Percentiles rank a stretch among this genome's conserved stretches.
phyloP scores from a whole-genome alignment of 495 filamentous ascomycete genomes.

The Lasiosphaeriaceae sp. region DNA sequence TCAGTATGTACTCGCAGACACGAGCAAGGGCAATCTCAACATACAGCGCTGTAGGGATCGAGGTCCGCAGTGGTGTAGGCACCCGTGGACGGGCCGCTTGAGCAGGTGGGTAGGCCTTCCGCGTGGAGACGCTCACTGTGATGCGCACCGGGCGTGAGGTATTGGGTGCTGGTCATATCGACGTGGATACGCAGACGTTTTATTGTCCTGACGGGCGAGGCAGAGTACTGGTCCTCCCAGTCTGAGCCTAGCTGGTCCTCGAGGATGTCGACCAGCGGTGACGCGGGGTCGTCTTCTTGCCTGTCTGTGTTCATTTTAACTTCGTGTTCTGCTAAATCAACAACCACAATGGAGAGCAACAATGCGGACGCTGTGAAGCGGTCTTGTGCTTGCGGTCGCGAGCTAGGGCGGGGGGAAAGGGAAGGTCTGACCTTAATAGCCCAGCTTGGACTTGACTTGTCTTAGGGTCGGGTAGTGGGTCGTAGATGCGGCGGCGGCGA shows the following conservation, averaged over 20 bases:
- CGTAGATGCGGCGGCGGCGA: constrained; percentile 17
- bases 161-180: constrained; percentile 30
- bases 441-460: neutral
- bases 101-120: constrained; percentile 17
- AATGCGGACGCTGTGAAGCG: neutral
- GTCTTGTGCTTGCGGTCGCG: neutral
- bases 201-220: constrained; percentile 12
- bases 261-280: constrained; percentile 9
- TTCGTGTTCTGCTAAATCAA: neutral
- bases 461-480: neutral
- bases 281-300: constrained; percentile 12
- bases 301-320: constrained; percentile 26
- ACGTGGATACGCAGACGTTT: constrained; percentile 20
- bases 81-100: constrained; percentile 18
- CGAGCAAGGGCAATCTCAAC: constrained; percentile 5
- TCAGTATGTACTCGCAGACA: neutral
- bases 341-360: neutral
- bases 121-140: constrained; percentile 16
- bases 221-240: constrained; percentile 15
- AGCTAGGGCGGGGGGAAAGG: neutral
- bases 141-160: constrained; percentile 23
- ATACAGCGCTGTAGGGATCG: constrained; percentile 30
- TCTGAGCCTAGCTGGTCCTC: constrained; percentile 16
- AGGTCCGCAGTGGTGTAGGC: constrained; percentile 26
- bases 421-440: neutral